Base-by-base conservation (phyloP, 2,329 filamentous ascomycete species). In the Aspergillus proliferans region DNA sequence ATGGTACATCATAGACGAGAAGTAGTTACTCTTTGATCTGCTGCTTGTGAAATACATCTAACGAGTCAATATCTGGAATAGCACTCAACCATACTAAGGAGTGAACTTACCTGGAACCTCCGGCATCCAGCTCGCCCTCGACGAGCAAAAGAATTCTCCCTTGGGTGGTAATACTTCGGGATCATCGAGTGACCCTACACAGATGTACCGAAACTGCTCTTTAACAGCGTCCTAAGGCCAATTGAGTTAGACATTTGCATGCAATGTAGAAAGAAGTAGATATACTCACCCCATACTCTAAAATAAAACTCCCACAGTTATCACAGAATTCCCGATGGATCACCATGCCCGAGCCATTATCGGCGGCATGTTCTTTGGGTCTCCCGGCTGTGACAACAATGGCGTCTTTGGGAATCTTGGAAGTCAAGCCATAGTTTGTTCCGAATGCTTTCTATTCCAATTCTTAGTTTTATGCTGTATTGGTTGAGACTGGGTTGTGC, bases 111-210 rank as follows among this genome's bases (percentile, higher is more conserved):
- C 65, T 36, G 67, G 67, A 44, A 77, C 65, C 56, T 75, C 71
- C 2, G 74, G 75, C 74, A 78, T 78, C 78, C 78, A 81, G 1
- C 55, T 61, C 4, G 70, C 65, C 49, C 75, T 64, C 36, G 67
- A 59, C 46, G 69, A 76, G 58, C 76, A 79, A 54, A 79, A 81
- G 63, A 80, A 80, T 53, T 80, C 77, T 0, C 76, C 77, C 55
- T 78, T 79, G 0, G 77, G 77, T 5, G 75, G 73, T 8, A 80
- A 59, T 45, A 62, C 67, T 12, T 75, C 73, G 0, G 72, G 73
- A 18, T 77, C 67, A 48, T 80, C 76, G 3, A 81, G 61, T 0
- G 76, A 76, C 1, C 78, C 77, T 38, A 76, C 72, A 15, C 71
- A 73, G 8, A 77, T 69, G 55, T 75, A 73, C 26, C 65, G 66